phyloP scores from a whole-genome alignment of 768 basidiomycete species.

The Serpula lacrymans region DNA sequence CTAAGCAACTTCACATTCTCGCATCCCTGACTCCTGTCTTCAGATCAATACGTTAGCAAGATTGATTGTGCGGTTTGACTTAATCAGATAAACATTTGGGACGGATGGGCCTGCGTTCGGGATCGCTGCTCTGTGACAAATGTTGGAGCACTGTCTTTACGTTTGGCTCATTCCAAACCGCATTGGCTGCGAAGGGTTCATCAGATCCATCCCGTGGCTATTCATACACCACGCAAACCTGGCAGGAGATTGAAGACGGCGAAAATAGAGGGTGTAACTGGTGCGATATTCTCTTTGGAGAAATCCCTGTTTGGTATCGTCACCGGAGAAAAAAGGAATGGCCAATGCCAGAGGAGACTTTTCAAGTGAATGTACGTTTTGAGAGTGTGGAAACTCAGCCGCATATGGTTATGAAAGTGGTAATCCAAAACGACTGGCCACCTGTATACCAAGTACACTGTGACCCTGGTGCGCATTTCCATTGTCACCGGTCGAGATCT shows the following conservation, averaged over 20 bases:
- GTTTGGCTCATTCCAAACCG: constrained; percentile 2
- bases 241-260: constrained; percentile 3
- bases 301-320: constrained; percentile 1
- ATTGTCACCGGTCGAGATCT: constrained; percentile 1
- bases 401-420: constrained; percentile 1
- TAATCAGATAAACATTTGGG: no score
- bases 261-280: constrained; percentile 3
- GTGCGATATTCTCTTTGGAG: constrained; percentile 2
- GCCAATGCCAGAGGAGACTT: constrained; percentile 3
- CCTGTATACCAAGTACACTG: constrained; percentile 1
- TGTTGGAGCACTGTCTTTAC: not conserved
- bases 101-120: no score
- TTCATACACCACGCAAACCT: constrained; percentile 5
- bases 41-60: no score
- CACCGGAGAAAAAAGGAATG: not conserved
- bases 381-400: no score
- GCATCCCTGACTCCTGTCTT: no score
- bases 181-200: not conserved
- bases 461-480: not conserved
- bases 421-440: not conserved
- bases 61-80: no score
- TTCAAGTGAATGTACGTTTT: constrained; percentile 3
- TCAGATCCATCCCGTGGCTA: not conserved
- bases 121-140: not conserved
- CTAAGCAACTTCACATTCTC: no score